Conservation (phyloP, 208 protist species). For the Trichomonas vaginalis region DNA sequence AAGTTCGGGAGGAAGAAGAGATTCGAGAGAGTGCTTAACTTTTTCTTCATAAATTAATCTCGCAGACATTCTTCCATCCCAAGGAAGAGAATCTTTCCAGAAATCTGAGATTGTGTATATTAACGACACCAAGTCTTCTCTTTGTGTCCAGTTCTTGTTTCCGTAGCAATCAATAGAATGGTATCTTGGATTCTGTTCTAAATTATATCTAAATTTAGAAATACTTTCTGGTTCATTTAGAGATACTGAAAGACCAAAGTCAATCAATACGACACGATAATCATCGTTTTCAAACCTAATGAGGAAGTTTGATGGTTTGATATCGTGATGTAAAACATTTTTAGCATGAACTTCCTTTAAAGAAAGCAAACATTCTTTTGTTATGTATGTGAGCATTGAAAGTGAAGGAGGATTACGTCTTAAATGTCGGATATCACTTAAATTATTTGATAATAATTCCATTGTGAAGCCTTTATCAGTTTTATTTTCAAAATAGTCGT, state of each 20-base stretch:
- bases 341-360: not conserved
- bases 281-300: not conserved
- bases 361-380: not conserved
- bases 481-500: not conserved
- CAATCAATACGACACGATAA: not conserved
- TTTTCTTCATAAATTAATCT: not conserved
- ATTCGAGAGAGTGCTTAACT: not conserved
- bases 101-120: not conserved
- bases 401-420: not conserved
- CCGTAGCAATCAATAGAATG: not conserved
- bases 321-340: not conserved
- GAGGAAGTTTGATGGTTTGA: not conserved
- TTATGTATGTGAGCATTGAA: not conserved
- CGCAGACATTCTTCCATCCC: not conserved
- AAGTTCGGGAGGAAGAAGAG: not conserved
- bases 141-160: not conserved
- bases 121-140: not conserved
- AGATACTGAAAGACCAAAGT: not conserved
- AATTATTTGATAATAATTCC: not conserved
- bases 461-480: not conserved
- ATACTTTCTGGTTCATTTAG: not conserved
- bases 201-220: not conserved
- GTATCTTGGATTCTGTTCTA: not conserved
- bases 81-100: not conserved
- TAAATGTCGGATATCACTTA: not conserved